Percentiles rank a stretch among this genome's conserved stretches.
Evolutionary conservation across 495 filamentous ascomycete genomes (phyloP).

Genomic region (Penicillium canescens): DNA sequence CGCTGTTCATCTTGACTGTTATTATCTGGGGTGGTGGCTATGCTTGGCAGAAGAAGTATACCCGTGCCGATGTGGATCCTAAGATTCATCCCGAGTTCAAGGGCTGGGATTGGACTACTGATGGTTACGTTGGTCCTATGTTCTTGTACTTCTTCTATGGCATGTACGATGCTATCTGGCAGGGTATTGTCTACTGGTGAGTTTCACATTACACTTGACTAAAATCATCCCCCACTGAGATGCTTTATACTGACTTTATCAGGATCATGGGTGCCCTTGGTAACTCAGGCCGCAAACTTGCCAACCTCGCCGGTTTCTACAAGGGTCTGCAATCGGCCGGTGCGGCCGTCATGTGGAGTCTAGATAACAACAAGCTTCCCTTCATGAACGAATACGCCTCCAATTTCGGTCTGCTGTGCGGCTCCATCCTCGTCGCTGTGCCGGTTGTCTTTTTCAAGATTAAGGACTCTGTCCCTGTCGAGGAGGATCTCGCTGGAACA

Average conservation of each 20-base stretch:
- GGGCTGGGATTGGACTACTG: conserved; percentile 39
- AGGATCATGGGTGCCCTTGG: conserved; percentile 87
- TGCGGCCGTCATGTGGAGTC: conserved; percentile 75
- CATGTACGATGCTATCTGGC: conserved; percentile 54
- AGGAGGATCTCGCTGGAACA: conserved; percentile 73
- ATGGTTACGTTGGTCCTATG: conserved; percentile 48
- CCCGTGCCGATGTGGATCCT: conserved; percentile 25
- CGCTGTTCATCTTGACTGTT: conserved; percentile 43
- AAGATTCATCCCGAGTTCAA: conserved; percentile 16
- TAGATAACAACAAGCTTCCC: conserved; percentile 61
- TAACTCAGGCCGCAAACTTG: conserved; percentile 86
- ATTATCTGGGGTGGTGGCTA: conserved; percentile 54
- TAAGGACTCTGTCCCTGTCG: conserved; percentile 65
- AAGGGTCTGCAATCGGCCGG: conserved; percentile 90
- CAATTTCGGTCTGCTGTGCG: conserved; percentile 67
- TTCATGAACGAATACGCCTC: conserved; percentile 55
- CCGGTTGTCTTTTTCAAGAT: conserved; percentile 75
- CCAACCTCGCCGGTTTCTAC: conserved; percentile 91
- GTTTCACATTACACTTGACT: conserved; percentile 12
- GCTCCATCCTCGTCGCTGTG: conserved; percentile 65
- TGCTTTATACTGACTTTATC: conserved; percentile 5
- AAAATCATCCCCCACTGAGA: background rate
- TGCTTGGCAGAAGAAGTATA: conserved; percentile 50
- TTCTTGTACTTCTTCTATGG: conserved; percentile 59
- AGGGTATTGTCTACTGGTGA: conserved; percentile 82